phyloP scores from a whole-genome alignment of 345 rosid genomes.

The Eucalyptus sp. region DNA sequence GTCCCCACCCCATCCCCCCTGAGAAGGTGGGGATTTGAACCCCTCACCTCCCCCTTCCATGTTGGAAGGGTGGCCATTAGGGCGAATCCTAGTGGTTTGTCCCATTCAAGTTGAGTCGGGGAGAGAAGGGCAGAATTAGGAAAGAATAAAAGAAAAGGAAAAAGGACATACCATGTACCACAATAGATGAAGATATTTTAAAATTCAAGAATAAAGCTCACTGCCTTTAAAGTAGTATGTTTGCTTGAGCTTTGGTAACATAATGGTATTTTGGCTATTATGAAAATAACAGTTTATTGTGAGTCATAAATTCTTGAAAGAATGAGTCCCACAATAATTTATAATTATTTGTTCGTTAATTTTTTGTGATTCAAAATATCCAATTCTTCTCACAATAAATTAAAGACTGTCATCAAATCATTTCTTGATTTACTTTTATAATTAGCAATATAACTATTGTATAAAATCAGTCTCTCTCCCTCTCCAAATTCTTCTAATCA shows the following conservation, averaged over 20 bases:
- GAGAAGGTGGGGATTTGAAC: too few relatives aligned
- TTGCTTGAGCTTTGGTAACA: neutral
- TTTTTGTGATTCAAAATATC: too few relatives aligned
- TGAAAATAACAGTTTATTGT: too few relatives aligned
- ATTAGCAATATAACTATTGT: neutral
- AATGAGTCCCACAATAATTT: too few relatives aligned
- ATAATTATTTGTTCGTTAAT: rapidly evolving
- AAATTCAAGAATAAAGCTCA: neutral
- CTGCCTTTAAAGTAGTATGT: neutral
- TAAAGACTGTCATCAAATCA: rapidly evolving
- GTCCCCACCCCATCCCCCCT: too few relatives aligned
- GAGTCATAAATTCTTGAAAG: rapidly evolving
- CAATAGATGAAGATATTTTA: neutral
- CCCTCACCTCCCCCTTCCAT: too few relatives aligned
- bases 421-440: neutral
- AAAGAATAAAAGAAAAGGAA: neutral
- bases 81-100: too few relatives aligned
- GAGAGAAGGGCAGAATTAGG: neutral
- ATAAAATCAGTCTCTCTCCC: neutral
- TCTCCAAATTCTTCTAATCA: neutral
- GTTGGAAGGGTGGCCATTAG: too few relatives aligned
- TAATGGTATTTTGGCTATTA: too few relatives aligned
- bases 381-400: rapidly evolving
- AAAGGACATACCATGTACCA: neutral
- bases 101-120: neutral